Base-by-base conservation (phyloP, 768 basidiomycete genomes). In the Phaeotremella skinneri region DNA sequence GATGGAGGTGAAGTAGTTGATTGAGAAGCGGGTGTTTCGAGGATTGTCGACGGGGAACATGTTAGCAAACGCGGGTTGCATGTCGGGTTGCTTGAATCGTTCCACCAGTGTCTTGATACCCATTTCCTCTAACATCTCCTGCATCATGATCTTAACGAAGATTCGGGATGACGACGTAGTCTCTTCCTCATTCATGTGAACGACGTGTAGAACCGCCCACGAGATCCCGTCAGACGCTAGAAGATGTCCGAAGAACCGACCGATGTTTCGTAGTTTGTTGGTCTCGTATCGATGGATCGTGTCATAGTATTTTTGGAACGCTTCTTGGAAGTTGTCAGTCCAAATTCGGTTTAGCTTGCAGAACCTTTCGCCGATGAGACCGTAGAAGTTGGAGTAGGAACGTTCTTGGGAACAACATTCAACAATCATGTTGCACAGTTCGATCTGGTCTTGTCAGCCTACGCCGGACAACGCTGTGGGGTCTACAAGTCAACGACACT, bases 391-490 rank as follows among this genome's bases (percentile, higher is more conserved):
- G 1, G 90, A 91, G 77, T 97, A 99, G 0, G 94, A 92, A 14
- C 96, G 88, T 76, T 98, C 96, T 80, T 99, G 96, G 1, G 96
- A 98, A 77, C 96, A 98, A 88, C 96, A 99, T 72, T 98, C 94
- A 77, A 99, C 89, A 62, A 99, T 84, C 96, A 99, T 99, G 82
- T 98, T 97, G 76, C 90, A 85, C 58, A 99, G 79, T 76, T 97
- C 94, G 67, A 91, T 88, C 91, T 96, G 70, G 2, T 32, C 32
- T 47, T 5, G 42, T 7, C 58, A 39, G 1, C n/a, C 49, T 64
- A 53, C 52, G 61, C 37, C 31, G 39, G 13, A n/a, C 0, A 26
- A 29, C 48, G 4, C 16, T 31, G 13, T n/a, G 9, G 21, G 23
- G 11, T 39, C 14, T 7, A 17, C 2, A 23, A 0, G 1, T 7